phyloP scores from a whole-genome alignment of 495 filamentous ascomycete genomes.

The Jackrogersella minutella region DNA sequence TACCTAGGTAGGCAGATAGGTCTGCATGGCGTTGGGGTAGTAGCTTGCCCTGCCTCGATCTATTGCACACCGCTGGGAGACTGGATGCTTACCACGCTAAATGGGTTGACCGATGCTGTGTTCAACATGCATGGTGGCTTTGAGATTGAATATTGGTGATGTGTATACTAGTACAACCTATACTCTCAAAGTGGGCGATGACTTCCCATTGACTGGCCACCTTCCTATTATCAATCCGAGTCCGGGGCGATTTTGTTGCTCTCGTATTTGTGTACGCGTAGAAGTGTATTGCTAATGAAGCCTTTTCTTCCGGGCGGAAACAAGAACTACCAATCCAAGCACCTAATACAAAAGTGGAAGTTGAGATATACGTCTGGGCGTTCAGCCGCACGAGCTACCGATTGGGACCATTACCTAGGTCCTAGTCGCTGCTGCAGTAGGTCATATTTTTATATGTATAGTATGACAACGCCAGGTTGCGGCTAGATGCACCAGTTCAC shows the following conservation, averaged over 20 bases:
- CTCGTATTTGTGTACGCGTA: neutral
- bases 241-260: neutral
- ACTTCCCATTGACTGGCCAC: neutral
- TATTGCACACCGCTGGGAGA: neutral
- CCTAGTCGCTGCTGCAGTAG: neutral
- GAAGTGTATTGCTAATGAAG: neutral
- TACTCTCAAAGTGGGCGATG: too few species aligned
- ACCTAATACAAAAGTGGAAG: neutral
- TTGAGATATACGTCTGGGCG: neutral
- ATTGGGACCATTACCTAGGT: neutral
- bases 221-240: neutral
- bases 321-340: neutral
- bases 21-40: neutral
- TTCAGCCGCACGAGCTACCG: constrained; percentile 20
- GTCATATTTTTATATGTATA: neutral
- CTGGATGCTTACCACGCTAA: neutral
- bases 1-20: too few species aligned
- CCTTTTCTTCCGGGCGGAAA: neutral
- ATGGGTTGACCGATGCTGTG: constrained; percentile 12
- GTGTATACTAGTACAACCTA: neutral
- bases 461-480: neutral
- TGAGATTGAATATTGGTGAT: neutral
- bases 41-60: neutral
- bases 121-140: neutral
- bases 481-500: constrained; percentile 8